Percentiles rank a stretch among this genome's conserved stretches.
phyloP scores from a whole-genome alignment of 108 stramenopile species.

The Hondaea fermentalgiana region DNA sequence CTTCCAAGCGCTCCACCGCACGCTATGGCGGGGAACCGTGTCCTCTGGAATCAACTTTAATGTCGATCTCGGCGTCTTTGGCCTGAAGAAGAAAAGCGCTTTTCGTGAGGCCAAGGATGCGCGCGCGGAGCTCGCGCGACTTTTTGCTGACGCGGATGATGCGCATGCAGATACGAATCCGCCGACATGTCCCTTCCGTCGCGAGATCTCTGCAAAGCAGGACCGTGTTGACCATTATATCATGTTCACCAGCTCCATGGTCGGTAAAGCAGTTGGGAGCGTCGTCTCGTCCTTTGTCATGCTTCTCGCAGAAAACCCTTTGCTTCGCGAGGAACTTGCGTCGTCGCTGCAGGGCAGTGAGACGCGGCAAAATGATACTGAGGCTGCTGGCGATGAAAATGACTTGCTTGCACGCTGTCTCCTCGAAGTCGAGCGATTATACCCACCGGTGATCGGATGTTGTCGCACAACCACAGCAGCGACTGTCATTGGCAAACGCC shows the following conservation, averaged over 20 bases:
- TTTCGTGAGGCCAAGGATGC: neutral
- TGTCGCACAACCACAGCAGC: neutral
- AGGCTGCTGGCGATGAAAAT: neutral
- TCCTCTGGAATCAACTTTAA: neutral
- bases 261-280: neutral
- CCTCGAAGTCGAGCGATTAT: neutral
- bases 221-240: neutral
- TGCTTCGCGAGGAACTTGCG: neutral
- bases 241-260: neutral
- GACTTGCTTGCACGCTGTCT: neutral
- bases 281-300: neutral
- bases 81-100: neutral
- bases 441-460: neutral
- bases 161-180: neutral
- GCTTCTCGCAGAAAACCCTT: neutral
- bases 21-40: neutral
- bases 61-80: neutral
- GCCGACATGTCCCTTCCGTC: neutral
- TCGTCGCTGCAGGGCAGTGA: neutral
- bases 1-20: neutral
- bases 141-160: neutral
- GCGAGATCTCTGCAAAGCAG: neutral
- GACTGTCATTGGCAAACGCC: neutral
- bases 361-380: no score
- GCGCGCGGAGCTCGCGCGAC: neutral